Base-by-base conservation (phyloP, 1,284 basidiomycete species). In the Hemileccinum hortonii region DNA sequence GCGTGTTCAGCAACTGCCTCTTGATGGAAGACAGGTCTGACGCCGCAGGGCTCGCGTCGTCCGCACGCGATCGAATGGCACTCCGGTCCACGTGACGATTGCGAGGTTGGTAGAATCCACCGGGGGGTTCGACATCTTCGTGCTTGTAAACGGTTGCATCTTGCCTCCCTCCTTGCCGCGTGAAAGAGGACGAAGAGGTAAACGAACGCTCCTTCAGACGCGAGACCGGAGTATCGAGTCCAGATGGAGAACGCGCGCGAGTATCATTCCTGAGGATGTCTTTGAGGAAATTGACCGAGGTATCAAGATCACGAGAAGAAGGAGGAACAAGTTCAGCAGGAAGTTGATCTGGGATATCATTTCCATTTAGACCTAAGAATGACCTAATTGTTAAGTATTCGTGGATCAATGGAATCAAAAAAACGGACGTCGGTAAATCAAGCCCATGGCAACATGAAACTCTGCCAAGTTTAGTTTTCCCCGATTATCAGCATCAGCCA, bases 391-490 rank as follows among this genome's bases (percentile, higher is more conserved):
- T 48, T 19, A 7, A 41, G 19, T 52, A 29, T 38, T 39, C 50
- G 19, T 14, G 9, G 6, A 26, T 26, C 9, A 26, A 26, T 26
- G 26, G 26, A 9, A 26, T 36, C 37, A 19, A 47, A 19, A n/a
- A 51, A 50, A 82, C 89, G 62, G 72, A 95, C 94, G 82, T 64
- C 96, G 86, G 73, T 96, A 98, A 67, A 99, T 98, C 52, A 99
- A 78, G 54, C 92, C 95, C 96, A 99, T 99, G 1, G 96, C 97
- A 50, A 98, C 92, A 69, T 99, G 94, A 71, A 99, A 99, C 69
- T 99, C 96, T 22, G 93, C 90, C 41, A 96, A 77, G 66, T 98
- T 98, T 52, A 98, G 82, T 72, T 94, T 95, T 30, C 94, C 94
- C 35, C 92, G 85, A 73, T 97, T 93, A 61, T 94, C 89, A 38